Evolutionary conservation across 129 eudicot species (phyloP).

Genomic region (Scalesia atractyloides): DNA sequence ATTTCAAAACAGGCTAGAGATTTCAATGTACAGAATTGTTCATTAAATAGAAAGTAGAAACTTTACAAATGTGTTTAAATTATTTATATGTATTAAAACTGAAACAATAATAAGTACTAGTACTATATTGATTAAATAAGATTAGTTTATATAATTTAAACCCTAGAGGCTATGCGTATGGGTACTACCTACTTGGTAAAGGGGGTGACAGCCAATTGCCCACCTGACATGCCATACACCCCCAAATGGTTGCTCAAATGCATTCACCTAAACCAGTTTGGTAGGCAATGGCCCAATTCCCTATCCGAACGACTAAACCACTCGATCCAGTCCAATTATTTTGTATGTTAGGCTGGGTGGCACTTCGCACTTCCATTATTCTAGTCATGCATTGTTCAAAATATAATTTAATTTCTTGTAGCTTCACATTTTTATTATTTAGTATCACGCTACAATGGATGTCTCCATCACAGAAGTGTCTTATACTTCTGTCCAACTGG

Average conservation of each 20-base stretch:
- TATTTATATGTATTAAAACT: not conserved
- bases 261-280: too few relatives aligned
- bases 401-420: too few relatives aligned
- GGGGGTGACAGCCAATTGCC: conserved; percentile 25
- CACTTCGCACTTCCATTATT: too few relatives aligned
- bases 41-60: not conserved
- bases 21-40: conserved; percentile 10
- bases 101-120: conserved; percentile 19
- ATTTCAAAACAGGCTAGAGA: conserved; percentile 5
- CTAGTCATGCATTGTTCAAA: too few relatives aligned
- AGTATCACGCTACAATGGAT: too few relatives aligned
- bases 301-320: too few relatives aligned
- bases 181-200: conserved; percentile 29
- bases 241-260: not conserved
- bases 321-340: too few relatives aligned
- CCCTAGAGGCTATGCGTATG: conserved; percentile 16
- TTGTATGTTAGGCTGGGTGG: too few relatives aligned
- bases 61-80: conserved; percentile 1
- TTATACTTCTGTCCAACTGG: too few relatives aligned
- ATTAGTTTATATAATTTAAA: conserved; percentile 13
- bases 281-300: too few relatives aligned
- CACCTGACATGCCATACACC: conserved; percentile 30
- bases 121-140: conserved; percentile 22
- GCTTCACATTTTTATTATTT: too few relatives aligned
- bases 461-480: too few relatives aligned